Conservation (phyloP, 352 stramenopile species). For the Lagenidium sp. region DNA sequence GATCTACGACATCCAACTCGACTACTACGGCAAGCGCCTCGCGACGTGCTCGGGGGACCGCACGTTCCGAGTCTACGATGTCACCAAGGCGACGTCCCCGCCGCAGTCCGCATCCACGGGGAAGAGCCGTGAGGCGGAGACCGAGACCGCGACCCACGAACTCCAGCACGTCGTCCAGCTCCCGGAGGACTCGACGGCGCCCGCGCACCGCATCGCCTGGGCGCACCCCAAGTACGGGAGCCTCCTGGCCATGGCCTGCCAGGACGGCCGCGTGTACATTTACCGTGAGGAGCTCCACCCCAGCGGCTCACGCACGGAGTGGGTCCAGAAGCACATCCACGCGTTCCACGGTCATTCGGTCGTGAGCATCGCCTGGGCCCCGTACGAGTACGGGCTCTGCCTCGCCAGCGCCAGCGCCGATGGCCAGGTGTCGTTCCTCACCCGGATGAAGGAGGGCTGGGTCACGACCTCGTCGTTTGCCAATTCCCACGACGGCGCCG, state of each 20-base stretch:
- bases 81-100: slow-evolving; percentile 36
- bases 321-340: slow-evolving; percentile 71
- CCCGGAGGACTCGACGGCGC: slow-evolving; percentile 49
- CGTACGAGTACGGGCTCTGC: slow-evolving; percentile 83
- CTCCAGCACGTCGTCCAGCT: slow-evolving; percentile 61
- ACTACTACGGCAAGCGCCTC: slow-evolving; percentile 83
- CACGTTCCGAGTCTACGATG: slow-evolving; percentile 80
- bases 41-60: slow-evolving; percentile 75
- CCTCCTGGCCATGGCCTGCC: slow-evolving; percentile 60
- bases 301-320: slow-evolving; percentile 48
- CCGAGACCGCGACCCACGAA: slow-evolving; percentile 11
- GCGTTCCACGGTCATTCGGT: slow-evolving; percentile 60
- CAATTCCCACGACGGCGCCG: slow-evolving; percentile 65
- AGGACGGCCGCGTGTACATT: slow-evolving; percentile 82
- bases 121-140: slow-evolving; percentile 4
- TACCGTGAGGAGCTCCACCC: slow-evolving; percentile 70
- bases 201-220: slow-evolving; percentile 76
- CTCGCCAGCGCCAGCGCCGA: slow-evolving; percentile 72
- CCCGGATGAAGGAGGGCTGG: slow-evolving; percentile 74
- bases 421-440: slow-evolving; percentile 79
- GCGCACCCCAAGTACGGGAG: slow-evolving; percentile 82
- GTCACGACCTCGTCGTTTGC: slow-evolving; percentile 64
- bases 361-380: slow-evolving; percentile 77
- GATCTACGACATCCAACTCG: slow-evolving; percentile 86
- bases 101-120: slow-evolving; percentile 3